Conservation (phyloP, 2,329 filamentous ascomycete genomes). For the Cercospora sp. region DNA sequence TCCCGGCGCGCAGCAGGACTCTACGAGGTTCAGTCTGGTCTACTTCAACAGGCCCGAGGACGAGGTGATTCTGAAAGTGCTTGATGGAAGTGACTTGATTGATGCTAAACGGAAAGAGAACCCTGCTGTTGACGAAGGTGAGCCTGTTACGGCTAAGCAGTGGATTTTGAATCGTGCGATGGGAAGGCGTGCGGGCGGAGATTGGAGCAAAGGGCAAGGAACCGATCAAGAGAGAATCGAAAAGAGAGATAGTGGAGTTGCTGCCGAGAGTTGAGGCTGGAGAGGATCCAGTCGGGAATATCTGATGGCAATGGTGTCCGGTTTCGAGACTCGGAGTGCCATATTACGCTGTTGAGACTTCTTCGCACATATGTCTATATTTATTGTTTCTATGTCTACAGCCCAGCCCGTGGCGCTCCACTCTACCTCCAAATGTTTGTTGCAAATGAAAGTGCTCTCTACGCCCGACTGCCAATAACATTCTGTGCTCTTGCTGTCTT, state of each 20-base stretch:
- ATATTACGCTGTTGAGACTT: neutral
- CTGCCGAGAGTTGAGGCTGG: neutral
- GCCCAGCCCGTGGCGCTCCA: neutral
- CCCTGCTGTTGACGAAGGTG: conserved; percentile 28
- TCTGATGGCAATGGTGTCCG: no score
- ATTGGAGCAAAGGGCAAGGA: conserved; percentile 23
- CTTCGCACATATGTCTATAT: neutral
- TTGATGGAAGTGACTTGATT: conserved; percentile 38
- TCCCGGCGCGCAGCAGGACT: conserved; percentile 49
- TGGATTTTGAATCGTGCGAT: conserved; percentile 47
- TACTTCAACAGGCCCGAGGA: conserved; percentile 57
- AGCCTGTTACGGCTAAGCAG: conserved; percentile 32
- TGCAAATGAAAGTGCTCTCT: neutral
- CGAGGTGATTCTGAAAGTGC: conserved; percentile 45
- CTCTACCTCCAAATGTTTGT: neutral
- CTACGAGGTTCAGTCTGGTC: conserved; percentile 53
- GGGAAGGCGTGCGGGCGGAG: conserved; percentile 30
- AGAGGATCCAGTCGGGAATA: neutral
- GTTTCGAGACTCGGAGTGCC: no score
- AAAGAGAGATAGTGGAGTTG: conserved; percentile 20
- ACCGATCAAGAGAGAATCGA: conserved; percentile 25
- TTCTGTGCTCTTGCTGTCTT: conserved; percentile 3
- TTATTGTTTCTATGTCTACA: neutral
- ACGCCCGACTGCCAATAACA: neutral
- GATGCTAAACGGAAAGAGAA: conserved; percentile 30